Evolutionary conservation across 75 land plant species (phyloP).

Genomic region (Chamaecyparis obtusa): DNA sequence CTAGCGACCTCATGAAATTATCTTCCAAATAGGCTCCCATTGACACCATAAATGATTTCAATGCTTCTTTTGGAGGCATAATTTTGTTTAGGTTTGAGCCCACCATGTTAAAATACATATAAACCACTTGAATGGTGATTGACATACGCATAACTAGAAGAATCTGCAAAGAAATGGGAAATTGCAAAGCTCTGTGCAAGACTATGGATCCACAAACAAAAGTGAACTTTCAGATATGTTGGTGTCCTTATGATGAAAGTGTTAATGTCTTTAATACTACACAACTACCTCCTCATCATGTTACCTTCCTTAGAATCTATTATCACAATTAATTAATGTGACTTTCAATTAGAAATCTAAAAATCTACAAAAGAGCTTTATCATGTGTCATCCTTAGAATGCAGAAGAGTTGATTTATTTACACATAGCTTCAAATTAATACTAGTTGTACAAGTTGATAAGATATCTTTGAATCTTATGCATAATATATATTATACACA

Average conservation of each 20-base stretch:
- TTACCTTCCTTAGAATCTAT: no score
- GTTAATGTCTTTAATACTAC: no score
- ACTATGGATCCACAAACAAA: slow-evolving; percentile 21
- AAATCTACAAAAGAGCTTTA: no score
- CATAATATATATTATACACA: no score
- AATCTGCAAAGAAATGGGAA: slow-evolving; percentile 43
- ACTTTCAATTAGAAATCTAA: no score
- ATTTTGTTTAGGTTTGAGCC: slow-evolving; percentile 16
- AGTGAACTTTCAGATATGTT: slow-evolving; percentile 16
- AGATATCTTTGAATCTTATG: no score
- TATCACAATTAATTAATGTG: no score
- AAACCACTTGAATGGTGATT: slow-evolving; percentile 43
- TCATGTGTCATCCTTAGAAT: no score
- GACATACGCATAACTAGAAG: slow-evolving; percentile 51
- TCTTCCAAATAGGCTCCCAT: slow-evolving; percentile 38
- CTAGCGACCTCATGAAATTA: slow-evolving; percentile 39
- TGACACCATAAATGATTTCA: slow-evolving; percentile 21
- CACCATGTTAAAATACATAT: slow-evolving; percentile 39
- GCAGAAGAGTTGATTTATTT: no score
- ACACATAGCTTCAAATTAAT: no score
- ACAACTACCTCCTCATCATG: no score
- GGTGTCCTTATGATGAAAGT: slow-evolving; percentile 11
- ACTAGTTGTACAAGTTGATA: no score
- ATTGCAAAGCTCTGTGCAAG: slow-evolving; percentile 27
- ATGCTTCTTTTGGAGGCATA: slow-evolving; percentile 7